These are phyloP conservation scores for Rutstroemia sydowiana DNA, from an alignment of 2,329 filamentous ascomycete species.

Conservation along the genomic window DNA sequence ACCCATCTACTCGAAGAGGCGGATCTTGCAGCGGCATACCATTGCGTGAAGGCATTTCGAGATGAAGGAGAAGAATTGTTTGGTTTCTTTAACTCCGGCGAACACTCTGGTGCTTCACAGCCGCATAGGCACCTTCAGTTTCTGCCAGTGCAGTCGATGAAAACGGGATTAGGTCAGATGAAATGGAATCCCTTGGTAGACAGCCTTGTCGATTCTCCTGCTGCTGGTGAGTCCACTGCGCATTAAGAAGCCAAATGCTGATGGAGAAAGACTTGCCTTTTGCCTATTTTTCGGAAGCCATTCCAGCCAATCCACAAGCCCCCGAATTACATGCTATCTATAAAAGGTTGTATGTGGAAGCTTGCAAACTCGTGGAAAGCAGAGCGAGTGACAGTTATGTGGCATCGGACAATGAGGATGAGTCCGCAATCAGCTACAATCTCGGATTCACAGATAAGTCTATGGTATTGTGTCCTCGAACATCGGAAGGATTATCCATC, in stretches of 20 bases:
- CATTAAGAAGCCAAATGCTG: neutral
- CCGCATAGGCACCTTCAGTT: conserved; percentile 66
- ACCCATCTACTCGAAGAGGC: conserved; percentile 51
- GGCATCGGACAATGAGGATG: neutral
- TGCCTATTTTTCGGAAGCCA: conserved; percentile 22
- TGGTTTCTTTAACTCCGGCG: conserved; percentile 50
- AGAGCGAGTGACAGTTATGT: neutral
- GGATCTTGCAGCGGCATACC: conserved; percentile 55
- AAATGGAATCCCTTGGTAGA: conserved; percentile 47
- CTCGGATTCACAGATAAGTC: conserved; percentile 48
- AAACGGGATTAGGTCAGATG: conserved; percentile 34
- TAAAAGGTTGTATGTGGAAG: conserved; percentile 19
- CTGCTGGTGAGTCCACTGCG: conserved; percentile 12
- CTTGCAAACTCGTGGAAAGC: conserved; percentile 8
- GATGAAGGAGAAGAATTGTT: conserved; percentile 37
- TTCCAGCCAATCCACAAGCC: conserved; percentile 15
- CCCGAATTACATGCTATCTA: conserved; percentile 24
- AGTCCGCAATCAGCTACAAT: conserved; percentile 54
- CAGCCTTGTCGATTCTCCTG: conserved; percentile 22
- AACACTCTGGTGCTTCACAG: conserved; percentile 63
- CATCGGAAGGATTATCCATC: conserved; percentile 40
- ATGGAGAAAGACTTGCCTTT: conserved; percentile 24
- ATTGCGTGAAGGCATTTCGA: conserved; percentile 46
- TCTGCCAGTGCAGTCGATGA: conserved; percentile 59
- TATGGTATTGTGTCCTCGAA: conserved; percentile 48